Base-by-base conservation (phyloP, 768 basidiomycete species). In the Piloderma croceum region DNA sequence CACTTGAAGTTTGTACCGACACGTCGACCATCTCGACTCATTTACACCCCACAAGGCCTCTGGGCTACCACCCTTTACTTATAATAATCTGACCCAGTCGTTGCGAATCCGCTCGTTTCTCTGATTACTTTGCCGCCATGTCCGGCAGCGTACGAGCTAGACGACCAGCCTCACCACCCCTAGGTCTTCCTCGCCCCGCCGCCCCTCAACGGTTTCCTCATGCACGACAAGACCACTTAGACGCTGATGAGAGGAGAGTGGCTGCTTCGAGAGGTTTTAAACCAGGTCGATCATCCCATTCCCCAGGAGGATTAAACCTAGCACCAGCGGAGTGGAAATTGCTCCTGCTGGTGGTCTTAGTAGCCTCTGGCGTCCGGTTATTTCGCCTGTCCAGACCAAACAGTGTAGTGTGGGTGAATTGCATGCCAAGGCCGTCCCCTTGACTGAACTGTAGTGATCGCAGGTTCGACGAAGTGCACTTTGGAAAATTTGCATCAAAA, bases 401-500 rank as follows among this genome's bases (percentile, higher is more conserved):
- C 42, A 92, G 90, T 53, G 90, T 99, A 31, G 94, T 99, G 90
- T 93, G 50, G 68, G 89, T 75, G 3, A 9, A n/a, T 29, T 29
- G 27, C 27, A 29, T 9, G 9, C 27, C 9, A 29, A 9, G 9
- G 27, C 15, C 27, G 27, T 29, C 10, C 5, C 23, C 1, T 32
- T 24, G 39, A 15, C 33, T 17, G 9, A 34, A 15, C 24, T 17
- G 1, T 29, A 24, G 25, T 22, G 6, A 13, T n/a, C n/a, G 20
- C 52, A 96, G 93, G 31, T 98, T 98, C 61, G 94, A 98, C 58
- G 94, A 98, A 61, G 94, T 97, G 0, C 94, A 98, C 60, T 98
- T 98, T 60, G 94, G 94, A 45, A 96, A 96, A 61, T 98, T 98
- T 57, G 91, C 94, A 5, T 73, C 78, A 34, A 88, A 87, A 57